These are phyloP conservation scores for Colletotrichum australisinense DNA, from an alignment of 2,329 filamentous ascomycete genomes.

Conservation along the genomic window DNA sequence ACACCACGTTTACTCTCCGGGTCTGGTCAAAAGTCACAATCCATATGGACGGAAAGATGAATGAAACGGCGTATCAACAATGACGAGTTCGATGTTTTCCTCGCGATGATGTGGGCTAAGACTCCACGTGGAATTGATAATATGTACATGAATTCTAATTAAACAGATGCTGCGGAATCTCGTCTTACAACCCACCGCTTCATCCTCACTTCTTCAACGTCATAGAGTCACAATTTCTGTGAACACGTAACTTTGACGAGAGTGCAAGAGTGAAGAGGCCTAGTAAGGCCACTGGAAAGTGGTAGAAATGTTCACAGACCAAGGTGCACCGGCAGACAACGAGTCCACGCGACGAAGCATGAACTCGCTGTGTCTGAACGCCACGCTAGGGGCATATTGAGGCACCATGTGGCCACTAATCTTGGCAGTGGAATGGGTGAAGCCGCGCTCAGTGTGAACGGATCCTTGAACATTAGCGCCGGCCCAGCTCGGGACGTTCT, in stretches of 20 bases:
- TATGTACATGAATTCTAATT: too few relatives aligned
- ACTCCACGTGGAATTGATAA: too few relatives aligned
- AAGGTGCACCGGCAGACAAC: conserved; percentile 1
- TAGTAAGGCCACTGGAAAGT: conserved; percentile 21
- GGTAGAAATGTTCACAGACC: conserved; percentile 19
- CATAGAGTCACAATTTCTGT: too few relatives aligned
- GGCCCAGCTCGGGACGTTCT: conserved; percentile 58
- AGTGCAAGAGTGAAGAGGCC: background rate
- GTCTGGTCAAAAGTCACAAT: background rate
- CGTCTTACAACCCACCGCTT: too few relatives aligned
- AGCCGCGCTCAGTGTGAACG: conserved; percentile 77
- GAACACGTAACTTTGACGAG: too few relatives aligned
- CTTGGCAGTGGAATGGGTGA: conserved; percentile 76
- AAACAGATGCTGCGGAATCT: too few relatives aligned
- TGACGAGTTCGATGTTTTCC: too few relatives aligned
- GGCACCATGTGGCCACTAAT: conserved; percentile 76
- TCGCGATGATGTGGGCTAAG: too few relatives aligned
- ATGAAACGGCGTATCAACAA: too few relatives aligned
- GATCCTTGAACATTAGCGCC: conserved; percentile 76
- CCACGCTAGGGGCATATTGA: conserved; percentile 75
- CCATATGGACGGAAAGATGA: background rate
- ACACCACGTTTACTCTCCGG: background rate
- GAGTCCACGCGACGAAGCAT: conserved; percentile 74
- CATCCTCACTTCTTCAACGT: too few relatives aligned
- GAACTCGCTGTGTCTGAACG: conserved; percentile 80